phyloP scores from a whole-genome alignment of 139 green algal genomes.

The Micractinium conductrix region DNA sequence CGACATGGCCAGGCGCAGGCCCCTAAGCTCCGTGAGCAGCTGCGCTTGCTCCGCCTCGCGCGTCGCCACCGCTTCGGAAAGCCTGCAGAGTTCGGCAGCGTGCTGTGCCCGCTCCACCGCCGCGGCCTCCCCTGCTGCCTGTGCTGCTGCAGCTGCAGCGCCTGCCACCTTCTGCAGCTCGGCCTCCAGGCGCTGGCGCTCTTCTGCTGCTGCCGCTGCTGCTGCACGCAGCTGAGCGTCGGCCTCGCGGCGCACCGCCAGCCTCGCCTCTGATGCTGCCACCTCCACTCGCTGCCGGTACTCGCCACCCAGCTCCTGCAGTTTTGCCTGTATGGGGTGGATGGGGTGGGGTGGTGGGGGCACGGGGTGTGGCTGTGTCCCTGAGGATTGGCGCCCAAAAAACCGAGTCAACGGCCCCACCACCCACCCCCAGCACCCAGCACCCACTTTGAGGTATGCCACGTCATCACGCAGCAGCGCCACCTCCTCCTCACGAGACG shows the following conservation, averaged over 20 bases:
- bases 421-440: not conserved
- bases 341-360: not conserved
- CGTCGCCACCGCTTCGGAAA: not conserved
- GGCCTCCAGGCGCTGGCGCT: not conserved
- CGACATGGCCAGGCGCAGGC: not conserved
- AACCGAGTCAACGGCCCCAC: too few relatives aligned
- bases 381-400: not conserved
- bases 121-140: not conserved
- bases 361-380: not conserved
- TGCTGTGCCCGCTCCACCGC: conserved; percentile 4
- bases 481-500: not conserved
- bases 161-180: not conserved
- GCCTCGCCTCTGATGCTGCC: conserved; percentile 7
- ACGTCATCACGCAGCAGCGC: conserved; percentile 3
- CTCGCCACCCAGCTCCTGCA: not conserved
- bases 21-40: not conserved
- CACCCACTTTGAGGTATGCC: not conserved
- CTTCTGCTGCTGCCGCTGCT: not conserved
- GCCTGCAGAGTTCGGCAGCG: not conserved
- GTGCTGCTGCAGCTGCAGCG: not conserved
- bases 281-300: conserved; percentile 5
- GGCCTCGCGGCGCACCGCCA: not conserved
- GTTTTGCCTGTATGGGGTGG: not conserved
- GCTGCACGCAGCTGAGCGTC: not conserved
- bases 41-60: not conserved